A percentile compares a stretch with the other conserved stretches of the same genome.
Evolutionary conservation across 2,329 filamentous ascomycete species (phyloP).

Genomic region (Trichophyton equinum): DNA sequence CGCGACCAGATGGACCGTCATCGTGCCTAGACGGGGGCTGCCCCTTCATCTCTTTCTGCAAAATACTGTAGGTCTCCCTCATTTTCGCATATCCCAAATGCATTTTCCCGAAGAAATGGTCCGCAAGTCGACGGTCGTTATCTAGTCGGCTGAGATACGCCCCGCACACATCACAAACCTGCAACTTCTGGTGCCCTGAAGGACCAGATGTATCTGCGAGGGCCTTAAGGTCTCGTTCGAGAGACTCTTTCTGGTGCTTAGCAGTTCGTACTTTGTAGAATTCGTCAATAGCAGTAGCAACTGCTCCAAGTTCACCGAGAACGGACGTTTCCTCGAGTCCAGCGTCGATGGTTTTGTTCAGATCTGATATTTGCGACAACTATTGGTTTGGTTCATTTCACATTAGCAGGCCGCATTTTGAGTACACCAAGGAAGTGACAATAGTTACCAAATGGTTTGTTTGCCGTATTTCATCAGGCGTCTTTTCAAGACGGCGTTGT

Average conservation of each 20-base stretch:
- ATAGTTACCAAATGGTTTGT: conserved; percentile 62
- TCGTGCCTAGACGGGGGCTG: conserved; percentile 48
- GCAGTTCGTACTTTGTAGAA: conserved; percentile 74
- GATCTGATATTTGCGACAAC: conserved; percentile 74
- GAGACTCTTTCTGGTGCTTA: conserved; percentile 67
- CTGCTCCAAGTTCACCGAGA: conserved; percentile 67
- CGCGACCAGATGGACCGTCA: conserved; percentile 30
- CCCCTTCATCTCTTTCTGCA: conserved; percentile 75
- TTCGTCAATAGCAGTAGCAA: conserved; percentile 73
- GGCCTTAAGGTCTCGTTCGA: conserved; percentile 77
- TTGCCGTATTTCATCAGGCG: conserved; percentile 90
- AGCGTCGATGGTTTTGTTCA: conserved; percentile 63
- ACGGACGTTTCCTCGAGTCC: conserved; percentile 78
- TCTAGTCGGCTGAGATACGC: conserved; percentile 86
- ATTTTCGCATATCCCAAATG: conserved; percentile 96
- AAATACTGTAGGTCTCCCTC: conserved; percentile 80
- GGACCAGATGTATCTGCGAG: conserved; percentile 86
- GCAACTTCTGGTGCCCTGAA: conserved; percentile 90
- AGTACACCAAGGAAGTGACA: not conserved
- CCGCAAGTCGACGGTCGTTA: conserved; percentile 83
- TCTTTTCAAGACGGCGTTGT: conserved; percentile 87
- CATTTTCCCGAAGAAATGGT: conserved; percentile 99
- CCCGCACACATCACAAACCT: conserved; percentile 96
- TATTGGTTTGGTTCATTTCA: conserved; percentile 15
- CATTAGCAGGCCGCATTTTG: not conserved